Conservation (phyloP, 192 early-diverging fungal genomes). For the Coemansia sp. region DNA sequence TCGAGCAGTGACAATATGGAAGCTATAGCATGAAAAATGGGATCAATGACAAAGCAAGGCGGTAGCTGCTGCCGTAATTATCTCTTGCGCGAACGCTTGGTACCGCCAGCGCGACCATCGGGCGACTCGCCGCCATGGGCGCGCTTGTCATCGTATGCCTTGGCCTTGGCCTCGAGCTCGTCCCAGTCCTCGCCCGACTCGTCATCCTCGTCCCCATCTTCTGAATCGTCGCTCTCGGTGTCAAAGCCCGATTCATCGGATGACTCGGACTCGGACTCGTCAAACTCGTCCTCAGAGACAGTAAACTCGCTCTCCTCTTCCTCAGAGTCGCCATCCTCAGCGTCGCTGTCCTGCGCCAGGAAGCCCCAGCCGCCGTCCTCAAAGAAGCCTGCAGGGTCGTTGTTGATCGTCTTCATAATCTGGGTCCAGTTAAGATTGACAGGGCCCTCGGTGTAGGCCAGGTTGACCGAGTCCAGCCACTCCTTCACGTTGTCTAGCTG, state of each 20-base stretch:
- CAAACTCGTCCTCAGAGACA: slow-evolving; percentile 57
- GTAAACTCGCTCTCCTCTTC: slow-evolving; percentile 64
- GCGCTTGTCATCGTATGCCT: slow-evolving; percentile 52
- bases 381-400: slow-evolving; percentile 90
- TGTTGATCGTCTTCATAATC: slow-evolving; percentile 98
- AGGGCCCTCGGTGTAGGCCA: slow-evolving; percentile 89
- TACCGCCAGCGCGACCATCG: slow-evolving; percentile 5
- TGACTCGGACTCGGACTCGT: slow-evolving; percentile 45
- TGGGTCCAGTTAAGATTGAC: slow-evolving; percentile 91
- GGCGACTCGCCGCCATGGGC: slow-evolving; percentile 2
- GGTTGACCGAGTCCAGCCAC: slow-evolving; percentile 91
- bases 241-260: slow-evolving; percentile 55
- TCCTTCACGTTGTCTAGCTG: slow-evolving; percentile 93
- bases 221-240: slow-evolving; percentile 35
- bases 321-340: slow-evolving; percentile 55
- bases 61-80: neutral
- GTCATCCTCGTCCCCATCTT: slow-evolving; percentile 52
- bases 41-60: no score
- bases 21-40: no score
- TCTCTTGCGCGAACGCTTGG: slow-evolving; percentile 45
- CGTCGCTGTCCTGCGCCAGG: slow-evolving; percentile 65
- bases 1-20: no score
- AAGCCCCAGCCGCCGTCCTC: slow-evolving; percentile 91
- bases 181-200: slow-evolving; percentile 80
- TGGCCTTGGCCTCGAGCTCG: slow-evolving; percentile 73